Conservation (phyloP, 768 basidiomycete genomes). For the Glaciozyma antarctica region DNA sequence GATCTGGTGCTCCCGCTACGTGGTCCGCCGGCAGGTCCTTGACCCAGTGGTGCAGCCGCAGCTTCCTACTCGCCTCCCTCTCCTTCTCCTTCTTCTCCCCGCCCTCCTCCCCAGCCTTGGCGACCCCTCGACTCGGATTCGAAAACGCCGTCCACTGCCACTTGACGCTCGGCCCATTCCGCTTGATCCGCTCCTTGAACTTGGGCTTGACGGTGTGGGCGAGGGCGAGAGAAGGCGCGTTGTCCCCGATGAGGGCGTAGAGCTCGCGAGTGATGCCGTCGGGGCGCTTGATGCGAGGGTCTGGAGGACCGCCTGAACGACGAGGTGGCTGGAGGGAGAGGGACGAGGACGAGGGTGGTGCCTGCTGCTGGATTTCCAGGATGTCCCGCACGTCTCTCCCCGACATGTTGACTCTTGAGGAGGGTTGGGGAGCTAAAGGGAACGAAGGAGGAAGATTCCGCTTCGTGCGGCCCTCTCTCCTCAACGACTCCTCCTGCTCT, state of each 20-base stretch:
- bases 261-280: conserved; percentile 89
- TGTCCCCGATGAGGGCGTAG: conserved; percentile 88
- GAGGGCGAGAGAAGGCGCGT: conserved; percentile 72
- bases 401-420: not conserved
- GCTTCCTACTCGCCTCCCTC: conserved; percentile 54
- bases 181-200: conserved; percentile 76
- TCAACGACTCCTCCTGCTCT: no score
- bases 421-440: no score
- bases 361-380: conserved; percentile 50
- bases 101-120: conserved; percentile 49
- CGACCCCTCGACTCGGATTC: conserved; percentile 13
- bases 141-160: conserved; percentile 24
- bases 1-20: conserved; percentile 38
- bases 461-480: no score
- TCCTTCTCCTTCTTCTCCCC: conserved; percentile 56
- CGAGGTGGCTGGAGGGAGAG: conserved; percentile 31
- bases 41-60: conserved; percentile 76
- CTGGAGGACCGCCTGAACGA: conserved; percentile 34
- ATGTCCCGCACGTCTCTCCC: conserved; percentile 64
- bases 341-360: conserved; percentile 42
- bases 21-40: conserved; percentile 42
- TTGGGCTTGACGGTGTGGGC: conserved; percentile 61
- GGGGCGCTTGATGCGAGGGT: conserved; percentile 39
- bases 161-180: conserved; percentile 49
- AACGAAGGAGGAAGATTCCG: no score